phyloP scores from a whole-genome alignment of 176 grass and related monocot species.

The Olyra latifolia region DNA sequence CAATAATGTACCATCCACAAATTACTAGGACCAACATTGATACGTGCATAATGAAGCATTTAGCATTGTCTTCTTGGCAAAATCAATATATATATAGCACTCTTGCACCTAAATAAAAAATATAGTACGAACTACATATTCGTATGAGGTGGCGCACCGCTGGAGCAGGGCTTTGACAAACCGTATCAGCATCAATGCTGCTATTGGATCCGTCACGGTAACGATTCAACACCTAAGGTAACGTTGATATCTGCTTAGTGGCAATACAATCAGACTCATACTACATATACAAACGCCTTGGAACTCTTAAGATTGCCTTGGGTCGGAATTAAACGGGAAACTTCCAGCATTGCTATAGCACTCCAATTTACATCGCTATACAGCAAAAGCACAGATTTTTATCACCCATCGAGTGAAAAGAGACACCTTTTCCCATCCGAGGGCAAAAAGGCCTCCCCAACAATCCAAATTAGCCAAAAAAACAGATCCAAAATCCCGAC shows the following conservation, averaged over 20 bases:
- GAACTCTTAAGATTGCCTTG: neutral
- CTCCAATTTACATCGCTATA: neutral
- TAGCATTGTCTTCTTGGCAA: neutral
- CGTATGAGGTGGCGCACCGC: neutral
- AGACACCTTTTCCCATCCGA: neutral
- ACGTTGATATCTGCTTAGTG: neutral
- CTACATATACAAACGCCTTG: neutral
- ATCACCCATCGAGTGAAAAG: neutral
- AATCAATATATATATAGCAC: neutral
- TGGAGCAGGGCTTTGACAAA: neutral
- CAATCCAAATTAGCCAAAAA: conserved; percentile 23
- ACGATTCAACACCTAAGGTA: neutral
- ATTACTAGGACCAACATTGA: conserved; percentile 11
- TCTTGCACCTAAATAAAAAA: conserved; percentile 16
- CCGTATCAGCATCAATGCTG: neutral
- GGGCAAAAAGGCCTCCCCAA: neutral
- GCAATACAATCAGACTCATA: neutral
- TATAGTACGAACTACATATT: neutral
- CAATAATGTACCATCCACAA: neutral
- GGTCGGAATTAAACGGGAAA: neutral
- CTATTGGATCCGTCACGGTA: neutral
- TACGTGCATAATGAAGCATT: neutral
- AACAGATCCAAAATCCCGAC: conserved; percentile 31
- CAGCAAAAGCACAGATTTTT: neutral
- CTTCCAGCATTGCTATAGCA: conserved; percentile 6